Conservation (phyloP, 371 early-diverging fungal species). For the Cokeromyces recurvatus region DNA sequence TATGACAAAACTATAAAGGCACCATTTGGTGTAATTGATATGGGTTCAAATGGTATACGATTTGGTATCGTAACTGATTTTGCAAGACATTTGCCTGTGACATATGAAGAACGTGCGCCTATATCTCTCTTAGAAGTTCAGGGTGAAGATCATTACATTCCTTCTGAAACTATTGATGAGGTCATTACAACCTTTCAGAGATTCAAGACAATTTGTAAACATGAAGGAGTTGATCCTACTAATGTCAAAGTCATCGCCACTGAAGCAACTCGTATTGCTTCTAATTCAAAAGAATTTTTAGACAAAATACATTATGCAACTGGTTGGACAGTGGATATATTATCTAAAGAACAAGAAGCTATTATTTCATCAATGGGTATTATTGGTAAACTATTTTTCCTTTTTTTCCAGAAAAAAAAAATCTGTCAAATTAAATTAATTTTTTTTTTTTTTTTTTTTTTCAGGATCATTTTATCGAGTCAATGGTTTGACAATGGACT, state of each 20-base stretch:
- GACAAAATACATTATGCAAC: conserved; percentile 35
- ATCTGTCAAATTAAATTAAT: too few relatives aligned
- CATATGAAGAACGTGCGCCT: conserved; percentile 50
- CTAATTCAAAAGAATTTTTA: conserved; percentile 39
- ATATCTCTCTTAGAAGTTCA: conserved; percentile 50
- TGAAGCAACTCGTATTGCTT: conserved; percentile 51
- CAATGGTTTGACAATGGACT: conserved; percentile 50
- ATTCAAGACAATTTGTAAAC: conserved; percentile 44
- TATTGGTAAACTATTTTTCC: conserved; percentile 19
- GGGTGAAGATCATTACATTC: conserved; percentile 28
- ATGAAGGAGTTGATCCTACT: conserved; percentile 28
- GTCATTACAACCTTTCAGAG: conserved; percentile 44
- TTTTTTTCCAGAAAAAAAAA: too few relatives aligned
- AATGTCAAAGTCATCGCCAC: conserved; percentile 49
- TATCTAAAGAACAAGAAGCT: conserved; percentile 45
- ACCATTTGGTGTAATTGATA: conserved; percentile 50
- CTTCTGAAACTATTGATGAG: conserved; percentile 36
- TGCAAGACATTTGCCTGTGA: conserved; percentile 43
- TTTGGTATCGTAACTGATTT: conserved; percentile 47
- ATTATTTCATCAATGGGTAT: conserved; percentile 45
- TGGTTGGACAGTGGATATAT: conserved; percentile 33
- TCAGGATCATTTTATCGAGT: conserved; percentile 45
- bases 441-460: too few relatives aligned
- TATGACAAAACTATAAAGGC: conserved; percentile 17
- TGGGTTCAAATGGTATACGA: conserved; percentile 59